phyloP scores from a whole-genome alignment of 2,329 filamentous ascomycete genomes.

The Rugonectria rugulosa region DNA sequence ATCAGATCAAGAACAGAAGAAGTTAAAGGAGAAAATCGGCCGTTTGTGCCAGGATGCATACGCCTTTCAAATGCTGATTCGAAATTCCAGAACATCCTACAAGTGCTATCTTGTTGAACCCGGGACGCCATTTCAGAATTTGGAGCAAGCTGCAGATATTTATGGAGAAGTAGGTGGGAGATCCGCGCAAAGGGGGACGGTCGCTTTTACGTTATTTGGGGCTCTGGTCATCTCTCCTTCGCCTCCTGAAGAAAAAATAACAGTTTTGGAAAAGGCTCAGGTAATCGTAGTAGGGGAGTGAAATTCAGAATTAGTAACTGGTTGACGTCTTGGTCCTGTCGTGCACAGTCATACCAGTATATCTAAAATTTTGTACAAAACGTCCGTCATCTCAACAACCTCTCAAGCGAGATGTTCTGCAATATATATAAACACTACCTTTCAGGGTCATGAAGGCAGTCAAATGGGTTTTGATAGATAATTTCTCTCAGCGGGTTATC shows the following conservation, averaged over 20 bases:
- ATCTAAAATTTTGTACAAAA: no score
- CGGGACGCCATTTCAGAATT: neutral
- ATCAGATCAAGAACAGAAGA: neutral
- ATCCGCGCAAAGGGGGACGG: neutral
- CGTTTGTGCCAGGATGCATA: constrained; percentile 4
- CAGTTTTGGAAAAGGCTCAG: constrained; percentile 14
- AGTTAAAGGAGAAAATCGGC: neutral
- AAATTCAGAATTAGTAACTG: no score
- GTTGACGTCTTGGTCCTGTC: no score
- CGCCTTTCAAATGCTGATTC: constrained; percentile 11
- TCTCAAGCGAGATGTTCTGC: no score
- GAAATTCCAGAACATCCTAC: constrained; percentile 3
- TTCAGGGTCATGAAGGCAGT: no score
- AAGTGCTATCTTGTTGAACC: neutral
- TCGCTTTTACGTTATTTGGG: constrained; percentile 5
- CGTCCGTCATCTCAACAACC: no score
- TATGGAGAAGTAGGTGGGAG: neutral
- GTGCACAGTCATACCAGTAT: no score
- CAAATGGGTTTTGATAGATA: no score
- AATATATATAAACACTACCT: no score
- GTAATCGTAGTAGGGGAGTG: neutral
- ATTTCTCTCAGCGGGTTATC: no score
- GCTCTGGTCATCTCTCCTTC: neutral
- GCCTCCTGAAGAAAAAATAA: neutral
- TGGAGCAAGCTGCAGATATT: neutral